Evolutionary conservation across 2,329 filamentous ascomycete species (phyloP), one percentile per base, ranked within the genome.

Genomic region (Aspergillus sp.): DNA sequence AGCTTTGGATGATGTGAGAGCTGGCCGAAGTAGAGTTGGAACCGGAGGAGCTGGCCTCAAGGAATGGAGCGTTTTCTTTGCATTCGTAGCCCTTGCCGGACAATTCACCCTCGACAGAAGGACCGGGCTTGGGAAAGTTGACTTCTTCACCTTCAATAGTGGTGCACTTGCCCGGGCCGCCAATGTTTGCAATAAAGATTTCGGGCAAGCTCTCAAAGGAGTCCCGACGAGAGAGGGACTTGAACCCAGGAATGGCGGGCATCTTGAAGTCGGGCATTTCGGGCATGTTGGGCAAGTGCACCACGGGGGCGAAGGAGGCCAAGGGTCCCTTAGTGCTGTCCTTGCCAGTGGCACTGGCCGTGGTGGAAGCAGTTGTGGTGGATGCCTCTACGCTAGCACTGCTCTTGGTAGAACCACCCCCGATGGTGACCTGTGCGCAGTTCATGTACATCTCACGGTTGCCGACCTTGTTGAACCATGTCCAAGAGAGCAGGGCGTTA

Each of bases 381-480:
- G 12, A 34, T 11, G 27, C 36, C 5, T 37, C 36, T 4, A 9
- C 10, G 27, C 28, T n/a, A 8, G 28, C 26, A 2, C 31, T 28
- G 29, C 51, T 44, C 31, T 49, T 51, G 28, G 36, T 26, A 11
- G 40, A 44, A 27, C 40, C 46, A 8, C 61, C 62, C 2, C 67
- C 59, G 31, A 90, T 82, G 49, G 77, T 80, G 54, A 90, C 77
- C 40, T 78, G 74, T 6, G 87, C 86, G 60, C 88, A 93, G 69
- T 89, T 88, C 84, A 89, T 89, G 76, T 93, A 93, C 79, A 86
- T 87, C 64, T 91, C 87, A 38, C 87, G 78, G 68, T 90, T 90
- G 27, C 87, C 86, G 33, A 85, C 67, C 51, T 81, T 72, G 72
- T 89, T 89, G 70, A 86, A 84, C 84, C 84, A 88, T 27, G 81